Evolutionary conservation across 2,329 filamentous ascomycete genomes (phyloP).

Genomic region (Aspergillus aculeatus): DNA sequence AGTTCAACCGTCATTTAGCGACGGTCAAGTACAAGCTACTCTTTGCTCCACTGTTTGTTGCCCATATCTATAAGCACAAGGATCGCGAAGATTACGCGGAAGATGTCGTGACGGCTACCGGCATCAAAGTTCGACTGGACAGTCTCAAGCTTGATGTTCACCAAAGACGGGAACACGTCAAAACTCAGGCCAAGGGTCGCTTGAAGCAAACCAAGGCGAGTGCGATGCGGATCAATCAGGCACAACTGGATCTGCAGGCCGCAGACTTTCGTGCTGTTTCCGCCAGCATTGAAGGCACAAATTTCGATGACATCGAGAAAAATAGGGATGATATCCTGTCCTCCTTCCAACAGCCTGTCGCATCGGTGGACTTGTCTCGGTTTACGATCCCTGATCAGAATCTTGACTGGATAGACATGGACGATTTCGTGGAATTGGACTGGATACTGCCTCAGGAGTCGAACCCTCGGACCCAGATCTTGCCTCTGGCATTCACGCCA

Average conservation of each 20-base stretch:
- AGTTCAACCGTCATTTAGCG: constrained; percentile 94
- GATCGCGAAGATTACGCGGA: constrained; percentile 83
- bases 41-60: constrained; percentile 87
- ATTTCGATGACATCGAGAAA: constrained; percentile 69
- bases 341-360: constrained; percentile 53
- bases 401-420: constrained; percentile 97
- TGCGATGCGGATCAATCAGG: constrained; percentile 93
- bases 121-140: constrained; percentile 92
- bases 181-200: constrained; percentile 72
- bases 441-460: constrained; percentile 90
- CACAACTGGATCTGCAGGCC: constrained; percentile 85
- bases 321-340: constrained; percentile 58
- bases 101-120: constrained; percentile 80
- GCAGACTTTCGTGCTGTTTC: constrained; percentile 93
- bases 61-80: constrained; percentile 98
- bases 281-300: constrained; percentile 80
- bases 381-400: constrained; percentile 97
- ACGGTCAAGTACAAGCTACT: constrained; percentile 97
- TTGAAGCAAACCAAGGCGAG: constrained; percentile 79
- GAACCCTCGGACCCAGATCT: constrained; percentile 89
- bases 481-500: constrained; percentile 90
- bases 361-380: constrained; percentile 67
- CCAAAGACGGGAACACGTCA: constrained; percentile 88
- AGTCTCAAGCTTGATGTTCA: constrained; percentile 97
- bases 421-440: constrained; percentile 96